Percentiles rank a stretch among this genome's conserved stretches.
Evolutionary conservation across 305 asterid species (phyloP).

Genomic region (Fraxinus paxiana): DNA sequence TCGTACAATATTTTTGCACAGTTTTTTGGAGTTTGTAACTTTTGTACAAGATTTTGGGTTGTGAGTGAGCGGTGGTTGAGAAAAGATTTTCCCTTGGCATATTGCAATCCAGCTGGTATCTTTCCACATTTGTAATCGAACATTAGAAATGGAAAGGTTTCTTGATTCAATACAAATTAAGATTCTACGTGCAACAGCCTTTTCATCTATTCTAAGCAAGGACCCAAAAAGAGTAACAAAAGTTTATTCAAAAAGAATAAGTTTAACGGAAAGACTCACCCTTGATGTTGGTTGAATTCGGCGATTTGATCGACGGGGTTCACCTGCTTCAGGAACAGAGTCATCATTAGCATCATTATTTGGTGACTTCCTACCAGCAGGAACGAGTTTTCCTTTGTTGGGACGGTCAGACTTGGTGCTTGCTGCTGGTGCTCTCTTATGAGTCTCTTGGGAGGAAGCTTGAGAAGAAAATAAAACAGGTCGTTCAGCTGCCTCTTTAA

Average conservation of each 20-base stretch:
- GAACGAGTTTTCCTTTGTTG: conserved; percentile 52
- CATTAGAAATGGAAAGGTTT: neutral
- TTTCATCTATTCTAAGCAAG: neutral
- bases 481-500: conserved; percentile 47
- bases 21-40: neutral
- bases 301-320: conserved; percentile 94
- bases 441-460: conserved; percentile 39
- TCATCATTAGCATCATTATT: conserved; percentile 47
- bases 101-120: neutral
- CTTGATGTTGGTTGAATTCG: conserved; percentile 95
- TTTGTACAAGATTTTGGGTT: neutral
- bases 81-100: neutral
- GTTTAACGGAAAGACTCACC: conserved; percentile 41
- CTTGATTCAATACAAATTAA: neutral
- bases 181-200: neutral
- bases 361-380: conserved; percentile 40
- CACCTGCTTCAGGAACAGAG: conserved; percentile 42
- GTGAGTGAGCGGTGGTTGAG: neutral
- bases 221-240: neutral
- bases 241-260: neutral
- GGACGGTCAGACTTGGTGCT: conserved; percentile 46
- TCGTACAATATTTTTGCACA: neutral
- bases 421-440: conserved; percentile 48
- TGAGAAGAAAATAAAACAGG: conserved; percentile 46
- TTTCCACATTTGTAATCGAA: neutral